Base-by-base conservation (phyloP, 1,139 yeast species). In the Pichia inconspicua region DNA sequence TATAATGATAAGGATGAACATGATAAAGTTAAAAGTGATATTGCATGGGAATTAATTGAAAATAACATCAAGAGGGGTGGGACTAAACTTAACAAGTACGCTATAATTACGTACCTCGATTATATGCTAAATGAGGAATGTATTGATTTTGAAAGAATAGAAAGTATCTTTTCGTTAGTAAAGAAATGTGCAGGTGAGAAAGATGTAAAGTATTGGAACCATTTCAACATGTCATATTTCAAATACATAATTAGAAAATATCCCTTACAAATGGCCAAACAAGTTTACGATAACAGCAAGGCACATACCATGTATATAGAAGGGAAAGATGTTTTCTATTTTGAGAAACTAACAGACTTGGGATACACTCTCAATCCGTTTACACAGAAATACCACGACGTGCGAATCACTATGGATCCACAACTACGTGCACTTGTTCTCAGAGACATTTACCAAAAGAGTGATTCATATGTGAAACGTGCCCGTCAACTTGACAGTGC, bases 1-100 rank as follows among this genome's bases (percentile, higher is more conserved):
- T 47, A 41, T 11, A 35, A 31, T 27, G 30, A 39, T 6, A 42
- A 17, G 11, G 41, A 31, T 7, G 15, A 12, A 3, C n/a, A 9
- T 19, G 14, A 11, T 19, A 34, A 41, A 6, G 32, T 25, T 7
- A 45, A 40, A 22, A 7, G 41, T 9, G 52, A 55, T 1, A 44
- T 52, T 17, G 64, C 61, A 0, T 64, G 66, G 67, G 27, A 47
- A 6, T 53, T 64, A 62, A 56, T 58, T 6, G 14, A 15, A 5
- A 47, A 51, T 2, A 53, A 56, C 5, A 25, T 51, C 2, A 25
- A 42, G 7, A 41, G 54, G 2, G 39, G 40, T 5, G 36, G 40
- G 8, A 9, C 15, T 10, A 22, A 35, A 12, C 40, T 50, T 0
- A 59, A 61, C 10, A 58, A 58, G 37, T 56, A 53, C 41, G 60